Evolutionary conservation across 2,329 filamentous ascomycete species (phyloP), one percentile per base, ranked within the genome.

Genomic region (Neofusicoccum kwambonambiense): DNA sequence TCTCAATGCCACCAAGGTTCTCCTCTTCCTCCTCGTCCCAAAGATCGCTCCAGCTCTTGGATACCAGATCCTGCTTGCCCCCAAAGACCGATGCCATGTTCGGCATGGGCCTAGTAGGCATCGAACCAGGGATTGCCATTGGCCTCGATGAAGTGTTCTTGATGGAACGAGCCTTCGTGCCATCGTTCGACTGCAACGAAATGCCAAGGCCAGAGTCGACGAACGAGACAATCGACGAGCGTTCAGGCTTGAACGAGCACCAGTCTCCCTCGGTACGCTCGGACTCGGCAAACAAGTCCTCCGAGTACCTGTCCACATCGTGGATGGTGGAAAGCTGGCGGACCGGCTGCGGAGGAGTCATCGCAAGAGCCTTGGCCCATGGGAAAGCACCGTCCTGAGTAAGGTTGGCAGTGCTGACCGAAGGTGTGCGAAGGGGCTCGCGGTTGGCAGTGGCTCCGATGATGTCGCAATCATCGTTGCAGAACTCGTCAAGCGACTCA

Each of bases 11-110:
- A 68, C 90, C 74, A 58, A 73, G 35, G 31, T 68, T 88, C 68
- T 90, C 89, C 73, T 95, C 93, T 62, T 98, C 94, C 75, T 98
- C 94, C 77, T 98, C 94, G 66, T 98, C 94, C 90, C 93, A 97
- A 77, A 98, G 88, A 77, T 99, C 95, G 73, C 93, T 97, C 95
- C 95, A 99, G 83, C 95, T 98, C 89, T 98, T 98, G 64, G 95
- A 97, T 54, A 96, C 91, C 54, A 86, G 82, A 51, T 94, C 90
- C 68, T 87, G 86, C 75, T 90, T 88, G 73, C 88, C 88, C 60
- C 91, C 91, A 75, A 96, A 94, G 58, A 94, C 87, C 74, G 90
- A 86, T 4, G 91, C 88, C 84, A 94, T 89, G 67, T 91, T 89
- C 62, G 86, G 83, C 70, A 89, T 82, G 45, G 86, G 85, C 75